phyloP scores from a whole-genome alignment of 164 flowering plant genomes.

The Paratinospora sagittata region DNA sequence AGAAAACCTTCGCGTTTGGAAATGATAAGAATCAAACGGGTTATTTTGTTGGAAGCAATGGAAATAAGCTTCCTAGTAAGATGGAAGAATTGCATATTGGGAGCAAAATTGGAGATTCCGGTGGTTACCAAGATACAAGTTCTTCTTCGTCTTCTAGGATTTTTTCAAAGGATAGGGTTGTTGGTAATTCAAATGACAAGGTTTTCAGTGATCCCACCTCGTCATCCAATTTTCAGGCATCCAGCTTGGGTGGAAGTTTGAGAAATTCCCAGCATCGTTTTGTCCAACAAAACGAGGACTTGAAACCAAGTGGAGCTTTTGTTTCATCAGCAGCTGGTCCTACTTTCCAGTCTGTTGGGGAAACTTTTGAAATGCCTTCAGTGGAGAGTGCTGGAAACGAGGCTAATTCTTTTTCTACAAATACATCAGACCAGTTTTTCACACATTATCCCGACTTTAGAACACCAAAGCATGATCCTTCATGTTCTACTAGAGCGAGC shows the following conservation, averaged over 20 bases:
- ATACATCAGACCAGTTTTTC: slow-evolving; percentile 21
- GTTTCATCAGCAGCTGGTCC: slow-evolving; percentile 17
- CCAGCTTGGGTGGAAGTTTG: slow-evolving; percentile 12
- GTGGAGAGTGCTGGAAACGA: slow-evolving; percentile 20
- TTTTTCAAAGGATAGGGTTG: neutral
- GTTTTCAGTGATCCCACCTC: slow-evolving; percentile 9
- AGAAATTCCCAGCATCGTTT: slow-evolving; percentile 14
- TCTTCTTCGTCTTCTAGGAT: slow-evolving; percentile 17
- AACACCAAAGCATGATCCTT: slow-evolving; percentile 28
- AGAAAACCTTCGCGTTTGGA: slow-evolving; percentile 11
- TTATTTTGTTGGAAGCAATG: slow-evolving; percentile 10
- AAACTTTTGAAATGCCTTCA: slow-evolving; percentile 17
- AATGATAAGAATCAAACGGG: slow-evolving; percentile 4
- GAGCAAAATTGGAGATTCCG: slow-evolving; percentile 19
- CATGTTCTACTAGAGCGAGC: slow-evolving; percentile 17
- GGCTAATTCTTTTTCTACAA: slow-evolving; percentile 30
- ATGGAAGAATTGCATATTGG: slow-evolving; percentile 31
- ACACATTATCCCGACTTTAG: slow-evolving; percentile 29
- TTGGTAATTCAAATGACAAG: slow-evolving; percentile 13
- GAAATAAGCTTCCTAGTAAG: slow-evolving; percentile 19
- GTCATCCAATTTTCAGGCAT: slow-evolving; percentile 22
- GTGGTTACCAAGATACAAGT: slow-evolving; percentile 8
- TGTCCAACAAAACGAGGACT: slow-evolving; percentile 14
- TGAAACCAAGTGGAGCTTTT: slow-evolving; percentile 11
- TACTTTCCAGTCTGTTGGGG: slow-evolving; percentile 18